These are phyloP conservation scores for Candida fluviatilis DNA, from an alignment of 805 yeast genomes.

Conservation along the genomic window DNA sequence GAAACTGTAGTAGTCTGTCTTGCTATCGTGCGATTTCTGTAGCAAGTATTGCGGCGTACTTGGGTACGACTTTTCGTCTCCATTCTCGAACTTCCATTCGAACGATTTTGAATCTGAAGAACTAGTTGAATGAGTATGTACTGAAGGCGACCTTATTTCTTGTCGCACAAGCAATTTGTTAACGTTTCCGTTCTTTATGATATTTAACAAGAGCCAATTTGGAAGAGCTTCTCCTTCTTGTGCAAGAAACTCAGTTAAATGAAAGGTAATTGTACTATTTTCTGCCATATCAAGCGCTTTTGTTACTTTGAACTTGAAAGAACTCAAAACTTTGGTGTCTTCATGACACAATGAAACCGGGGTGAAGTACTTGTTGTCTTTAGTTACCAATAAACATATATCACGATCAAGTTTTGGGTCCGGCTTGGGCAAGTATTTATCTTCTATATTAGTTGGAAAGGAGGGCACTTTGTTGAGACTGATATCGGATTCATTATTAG, in stretches of 20 bases:
- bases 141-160: slow-evolving; percentile 28
- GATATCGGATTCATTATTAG: background rate
- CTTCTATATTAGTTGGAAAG: slow-evolving; percentile 17
- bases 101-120: slow-evolving; percentile 54
- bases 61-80: slow-evolving; percentile 44
- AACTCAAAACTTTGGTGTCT: slow-evolving; percentile 19
- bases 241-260: slow-evolving; percentile 66
- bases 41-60: slow-evolving; percentile 68
- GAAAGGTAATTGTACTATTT: slow-evolving; percentile 36
- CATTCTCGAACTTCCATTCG: slow-evolving; percentile 39
- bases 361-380: slow-evolving; percentile 54
- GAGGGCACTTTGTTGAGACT: background rate
- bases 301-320: slow-evolving; percentile 38
- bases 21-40: slow-evolving; percentile 36
- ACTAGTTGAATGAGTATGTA: slow-evolving; percentile 41
- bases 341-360: slow-evolving; percentile 34
- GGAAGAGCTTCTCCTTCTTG: slow-evolving; percentile 55
- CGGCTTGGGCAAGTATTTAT: slow-evolving; percentile 22
- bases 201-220: slow-evolving; percentile 39
- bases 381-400: slow-evolving; percentile 44
- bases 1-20: slow-evolving; percentile 54
- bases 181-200: slow-evolving; percentile 29
- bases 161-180: slow-evolving; percentile 33
- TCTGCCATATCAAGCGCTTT: slow-evolving; percentile 32
- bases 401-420: background rate